phyloP scores from a whole-genome alignment of 176 grass and related monocot genomes.

The Bonia amplexicaulis region DNA sequence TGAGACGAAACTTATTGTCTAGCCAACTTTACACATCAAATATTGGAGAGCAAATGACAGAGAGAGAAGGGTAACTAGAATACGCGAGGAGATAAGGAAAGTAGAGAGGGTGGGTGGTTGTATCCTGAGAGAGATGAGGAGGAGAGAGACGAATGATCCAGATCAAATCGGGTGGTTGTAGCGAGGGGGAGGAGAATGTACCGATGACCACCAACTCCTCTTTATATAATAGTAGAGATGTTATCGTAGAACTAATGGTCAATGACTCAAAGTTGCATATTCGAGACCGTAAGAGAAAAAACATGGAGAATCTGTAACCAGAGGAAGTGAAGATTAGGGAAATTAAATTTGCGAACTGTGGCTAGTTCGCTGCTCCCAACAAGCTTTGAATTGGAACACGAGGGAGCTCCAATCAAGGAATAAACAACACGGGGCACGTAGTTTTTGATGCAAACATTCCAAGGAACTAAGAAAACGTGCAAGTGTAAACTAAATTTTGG shows the following conservation, averaged over 20 bases:
- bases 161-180: too few species aligned
- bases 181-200: too few species aligned
- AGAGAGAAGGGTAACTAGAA: too few species aligned
- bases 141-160: too few species aligned
- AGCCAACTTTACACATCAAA: too few species aligned
- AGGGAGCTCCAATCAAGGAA: constrained; percentile 40
- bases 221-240: too few species aligned
- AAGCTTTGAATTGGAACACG: constrained; percentile 50
- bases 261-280: background rate
- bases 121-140: too few species aligned
- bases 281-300: background rate
- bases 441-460: constrained; percentile 67
- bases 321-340: background rate
- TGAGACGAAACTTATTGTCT: too few species aligned
- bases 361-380: constrained; percentile 17
- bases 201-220: too few species aligned
- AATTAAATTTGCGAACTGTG: background rate
- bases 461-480: constrained; percentile 37
- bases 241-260: background rate
- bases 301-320: background rate
- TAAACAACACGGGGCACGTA: constrained; percentile 36
- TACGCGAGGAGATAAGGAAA: too few species aligned
- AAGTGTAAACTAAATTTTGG: background rate
- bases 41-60: too few species aligned
- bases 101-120: too few species aligned